A percentile compares a stretch with the other conserved stretches of the same genome.
phyloP scores from a whole-genome alignment of 352 stramenopile species.

The Pythium plurisporium region DNA sequence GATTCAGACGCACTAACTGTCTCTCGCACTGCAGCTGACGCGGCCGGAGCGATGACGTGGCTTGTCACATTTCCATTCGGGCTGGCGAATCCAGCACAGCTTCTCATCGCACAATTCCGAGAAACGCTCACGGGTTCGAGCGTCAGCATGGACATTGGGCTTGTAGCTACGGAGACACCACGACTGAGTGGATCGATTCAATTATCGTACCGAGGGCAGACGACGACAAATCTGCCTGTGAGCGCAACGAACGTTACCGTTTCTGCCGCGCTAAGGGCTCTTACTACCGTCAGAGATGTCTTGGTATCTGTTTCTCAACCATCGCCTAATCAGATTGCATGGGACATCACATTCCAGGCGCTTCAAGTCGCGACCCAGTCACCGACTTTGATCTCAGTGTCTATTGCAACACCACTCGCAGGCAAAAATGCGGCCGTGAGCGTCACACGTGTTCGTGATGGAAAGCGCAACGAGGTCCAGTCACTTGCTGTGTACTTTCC shows the following conservation, averaged over 20 bases:
- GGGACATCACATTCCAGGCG: slow-evolving; percentile 37
- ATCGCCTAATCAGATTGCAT: slow-evolving; percentile 12
- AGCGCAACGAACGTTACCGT: slow-evolving; percentile 13
- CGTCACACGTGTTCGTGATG: slow-evolving; percentile 13
- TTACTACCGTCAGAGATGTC: slow-evolving; percentile 21
- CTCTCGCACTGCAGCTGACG: slow-evolving; percentile 28
- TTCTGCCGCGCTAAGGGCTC: slow-evolving; percentile 24
- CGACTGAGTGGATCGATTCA: slow-evolving; percentile 39
- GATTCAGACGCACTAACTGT: slow-evolving; percentile 49
- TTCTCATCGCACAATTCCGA: slow-evolving; percentile 28
- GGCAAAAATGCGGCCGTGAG: slow-evolving; percentile 19
- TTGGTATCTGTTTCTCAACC: slow-evolving; percentile 5
- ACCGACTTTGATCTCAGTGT: slow-evolving; percentile 15
- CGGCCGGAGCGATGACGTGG: slow-evolving; percentile 39
- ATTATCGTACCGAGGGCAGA: slow-evolving; percentile 26
- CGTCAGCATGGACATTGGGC: slow-evolving; percentile 26
- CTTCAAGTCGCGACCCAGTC: slow-evolving; percentile 21
- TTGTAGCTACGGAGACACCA: slow-evolving; percentile 33
- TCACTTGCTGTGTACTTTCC: slow-evolving; percentile 34
- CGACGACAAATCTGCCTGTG: slow-evolving; percentile 35
- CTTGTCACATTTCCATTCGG: slow-evolving; percentile 48
- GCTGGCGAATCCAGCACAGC: slow-evolving; percentile 26
- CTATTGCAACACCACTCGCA: slow-evolving; percentile 8
- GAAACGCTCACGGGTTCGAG: slow-evolving; percentile 34
- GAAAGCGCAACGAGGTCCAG: slow-evolving; percentile 36